phyloP scores from a whole-genome alignment of 1,284 basidiomycete genomes.

The Marasmius fiardii region DNA sequence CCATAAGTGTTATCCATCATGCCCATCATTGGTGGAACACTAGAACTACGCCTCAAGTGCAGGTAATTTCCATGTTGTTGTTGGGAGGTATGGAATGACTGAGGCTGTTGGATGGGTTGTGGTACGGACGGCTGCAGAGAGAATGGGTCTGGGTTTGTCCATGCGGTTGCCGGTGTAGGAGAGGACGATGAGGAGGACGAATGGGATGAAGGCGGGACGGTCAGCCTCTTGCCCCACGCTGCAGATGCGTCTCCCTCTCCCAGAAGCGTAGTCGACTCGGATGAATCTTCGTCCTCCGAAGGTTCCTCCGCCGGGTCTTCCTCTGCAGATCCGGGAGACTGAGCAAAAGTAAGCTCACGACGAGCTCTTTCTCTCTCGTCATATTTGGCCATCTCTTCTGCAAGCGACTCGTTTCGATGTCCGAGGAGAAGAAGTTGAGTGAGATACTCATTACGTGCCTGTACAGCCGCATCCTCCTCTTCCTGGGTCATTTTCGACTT shows the following conservation, averaged over 20 bases:
- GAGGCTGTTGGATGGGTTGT: constrained; percentile 27
- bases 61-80: not conserved
- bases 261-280: not conserved
- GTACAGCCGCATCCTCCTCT: not conserved
- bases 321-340: not conserved
- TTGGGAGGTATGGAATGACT: constrained; percentile 25
- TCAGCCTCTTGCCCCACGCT: not conserved
- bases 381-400: not conserved
- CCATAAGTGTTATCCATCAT: not conserved
- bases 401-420: not conserved
- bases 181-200: constrained; percentile 13
- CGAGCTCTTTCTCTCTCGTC: not conserved
- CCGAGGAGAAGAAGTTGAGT: not conserved
- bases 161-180: constrained; percentile 14
- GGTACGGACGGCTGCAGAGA: constrained; percentile 35
- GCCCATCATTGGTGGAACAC: not conserved
- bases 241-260: not conserved
- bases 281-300: not conserved
- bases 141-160: constrained; percentile 7
- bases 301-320: not conserved
- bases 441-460: not conserved
- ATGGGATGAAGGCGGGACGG: not conserved
- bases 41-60: not conserved
- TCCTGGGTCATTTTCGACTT: not conserved
- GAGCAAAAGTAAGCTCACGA: no score